Evolutionary conservation across 1,139 yeast species (phyloP).

Genomic region (Candida pseudoviswanathii): DNA sequence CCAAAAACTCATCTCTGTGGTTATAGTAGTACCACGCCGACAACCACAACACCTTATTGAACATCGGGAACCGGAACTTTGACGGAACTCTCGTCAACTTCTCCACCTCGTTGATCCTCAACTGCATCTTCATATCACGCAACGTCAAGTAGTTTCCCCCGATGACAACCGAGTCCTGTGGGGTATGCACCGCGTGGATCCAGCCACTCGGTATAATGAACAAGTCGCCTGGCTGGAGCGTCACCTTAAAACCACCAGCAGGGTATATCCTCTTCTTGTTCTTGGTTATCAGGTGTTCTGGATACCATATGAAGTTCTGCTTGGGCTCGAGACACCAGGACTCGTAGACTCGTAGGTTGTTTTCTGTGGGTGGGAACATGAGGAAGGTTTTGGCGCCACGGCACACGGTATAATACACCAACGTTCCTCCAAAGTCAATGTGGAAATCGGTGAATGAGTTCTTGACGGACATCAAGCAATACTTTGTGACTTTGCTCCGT

Average conservation of each 20-base stretch:
- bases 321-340: conserved; percentile 72
- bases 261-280: conserved; percentile 30
- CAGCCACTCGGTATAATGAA: conserved; percentile 89
- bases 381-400: conserved; percentile 73
- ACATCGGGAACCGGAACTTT: conserved; percentile 77
- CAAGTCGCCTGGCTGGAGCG: conserved; percentile 68
- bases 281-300: conserved; percentile 42
- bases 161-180: conserved; percentile 75
- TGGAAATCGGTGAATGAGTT: conserved; percentile 89
- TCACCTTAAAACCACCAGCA: conserved; percentile 62
- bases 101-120: conserved; percentile 64
- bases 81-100: conserved; percentile 69
- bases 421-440: conserved; percentile 89
- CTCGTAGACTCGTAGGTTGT: conserved; percentile 61
- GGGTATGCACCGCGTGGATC: conserved; percentile 90
- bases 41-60: conserved; percentile 71
- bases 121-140: conserved; percentile 62
- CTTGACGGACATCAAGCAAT: conserved; percentile 82
- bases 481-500: conserved; percentile 76
- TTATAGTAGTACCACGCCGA: conserved; percentile 49
- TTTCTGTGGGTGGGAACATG: conserved; percentile 74
- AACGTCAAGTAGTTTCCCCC: conserved; percentile 86
- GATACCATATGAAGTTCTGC: conserved; percentile 70
- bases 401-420: conserved; percentile 83
- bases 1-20: conserved; percentile 24